phyloP scores from a whole-genome alignment of 2,329 filamentous ascomycete genomes.

The Fusarium domesticum region DNA sequence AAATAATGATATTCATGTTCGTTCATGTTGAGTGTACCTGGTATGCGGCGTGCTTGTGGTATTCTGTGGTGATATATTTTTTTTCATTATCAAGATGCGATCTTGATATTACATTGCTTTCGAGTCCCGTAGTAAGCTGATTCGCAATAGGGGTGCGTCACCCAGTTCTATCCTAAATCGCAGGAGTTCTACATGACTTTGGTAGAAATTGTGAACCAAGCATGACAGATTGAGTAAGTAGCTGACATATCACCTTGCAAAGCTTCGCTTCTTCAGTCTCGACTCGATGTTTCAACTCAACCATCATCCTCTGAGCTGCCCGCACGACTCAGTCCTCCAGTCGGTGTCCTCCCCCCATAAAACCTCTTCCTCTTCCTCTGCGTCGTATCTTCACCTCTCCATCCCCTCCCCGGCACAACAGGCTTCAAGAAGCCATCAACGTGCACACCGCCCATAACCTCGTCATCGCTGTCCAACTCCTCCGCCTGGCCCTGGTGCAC shows the following conservation, averaged over 20 bases:
- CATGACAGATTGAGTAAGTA: too few relatives aligned
- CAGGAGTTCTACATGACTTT: too few relatives aligned
- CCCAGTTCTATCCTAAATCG: too few relatives aligned
- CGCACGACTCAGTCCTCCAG: slow-evolving; percentile 7
- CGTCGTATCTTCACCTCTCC: slow-evolving; percentile 40
- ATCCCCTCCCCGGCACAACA: slow-evolving; percentile 48
- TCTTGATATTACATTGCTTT: too few relatives aligned
- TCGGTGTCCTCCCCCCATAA: slow-evolving; percentile 17
- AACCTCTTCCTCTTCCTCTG: slow-evolving; percentile 31
- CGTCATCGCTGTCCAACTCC: slow-evolving; percentile 45
- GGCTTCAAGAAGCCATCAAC: slow-evolving; percentile 64
- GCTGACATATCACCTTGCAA: too few relatives aligned
- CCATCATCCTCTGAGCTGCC: slow-evolving; percentile 13
- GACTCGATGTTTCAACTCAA: slow-evolving; percentile 9
- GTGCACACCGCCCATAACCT: slow-evolving; percentile 62
- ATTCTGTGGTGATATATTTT: too few relatives aligned
- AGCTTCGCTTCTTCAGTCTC: not conserved
- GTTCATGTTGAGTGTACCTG: too few relatives aligned
- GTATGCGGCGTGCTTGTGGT: too few relatives aligned
- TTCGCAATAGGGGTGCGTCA: too few relatives aligned
- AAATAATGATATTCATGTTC: slow-evolving; percentile 18
- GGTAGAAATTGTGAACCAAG: too few relatives aligned
- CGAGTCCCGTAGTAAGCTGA: too few relatives aligned
- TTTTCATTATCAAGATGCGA: too few relatives aligned
- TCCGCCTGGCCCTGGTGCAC: slow-evolving; percentile 39